Percentiles rank a stretch among this genome's conserved stretches.
Evolutionary conservation across 208 protist species (phyloP).

Genomic region (Borovskyia barvae): DNA sequence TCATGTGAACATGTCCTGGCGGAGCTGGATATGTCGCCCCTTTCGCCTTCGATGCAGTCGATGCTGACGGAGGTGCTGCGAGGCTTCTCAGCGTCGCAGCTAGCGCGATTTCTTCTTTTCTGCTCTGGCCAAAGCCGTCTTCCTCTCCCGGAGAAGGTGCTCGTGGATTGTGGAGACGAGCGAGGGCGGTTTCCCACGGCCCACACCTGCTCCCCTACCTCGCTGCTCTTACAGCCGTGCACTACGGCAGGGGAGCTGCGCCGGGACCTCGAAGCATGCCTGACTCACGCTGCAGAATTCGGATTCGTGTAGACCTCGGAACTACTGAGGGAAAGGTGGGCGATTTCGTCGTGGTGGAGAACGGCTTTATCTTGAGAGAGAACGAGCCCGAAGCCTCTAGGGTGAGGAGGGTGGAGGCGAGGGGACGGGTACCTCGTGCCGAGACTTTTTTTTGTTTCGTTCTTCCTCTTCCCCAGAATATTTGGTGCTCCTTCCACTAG

Average conservation of each 20-base stretch:
- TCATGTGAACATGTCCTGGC: conserved; percentile 68
- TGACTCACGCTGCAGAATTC: conserved; percentile 76
- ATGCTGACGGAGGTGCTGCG: conserved; percentile 63
- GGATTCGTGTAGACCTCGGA: conserved; percentile 58
- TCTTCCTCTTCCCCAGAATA: conserved; percentile 3
- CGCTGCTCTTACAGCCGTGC: conserved; percentile 81
- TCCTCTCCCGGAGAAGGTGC: conserved; percentile 78
- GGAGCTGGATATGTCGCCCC: conserved; percentile 58
- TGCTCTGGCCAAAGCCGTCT: conserved; percentile 82
- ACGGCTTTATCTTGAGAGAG: too few species aligned
- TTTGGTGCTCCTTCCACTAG: background rate
- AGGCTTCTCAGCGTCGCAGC: conserved; percentile 50
- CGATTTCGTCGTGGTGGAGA: too few species aligned
- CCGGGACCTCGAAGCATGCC: conserved; percentile 56
- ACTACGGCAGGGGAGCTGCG: conserved; percentile 39
- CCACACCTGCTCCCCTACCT: conserved; percentile 90
- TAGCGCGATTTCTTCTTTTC: conserved; percentile 80
- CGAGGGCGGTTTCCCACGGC: conserved; percentile 67
- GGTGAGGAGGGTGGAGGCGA: too few species aligned
- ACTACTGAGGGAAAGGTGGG: background rate
- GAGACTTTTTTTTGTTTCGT: conserved; percentile 13
- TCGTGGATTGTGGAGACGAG: conserved; percentile 83
- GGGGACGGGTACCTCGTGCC: background rate
- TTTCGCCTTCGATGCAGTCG: conserved; percentile 35
- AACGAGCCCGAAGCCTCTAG: too few species aligned